phyloP scores from a whole-genome alignment of 2,329 filamentous ascomycete species.

The Cordyceps cicadae region DNA sequence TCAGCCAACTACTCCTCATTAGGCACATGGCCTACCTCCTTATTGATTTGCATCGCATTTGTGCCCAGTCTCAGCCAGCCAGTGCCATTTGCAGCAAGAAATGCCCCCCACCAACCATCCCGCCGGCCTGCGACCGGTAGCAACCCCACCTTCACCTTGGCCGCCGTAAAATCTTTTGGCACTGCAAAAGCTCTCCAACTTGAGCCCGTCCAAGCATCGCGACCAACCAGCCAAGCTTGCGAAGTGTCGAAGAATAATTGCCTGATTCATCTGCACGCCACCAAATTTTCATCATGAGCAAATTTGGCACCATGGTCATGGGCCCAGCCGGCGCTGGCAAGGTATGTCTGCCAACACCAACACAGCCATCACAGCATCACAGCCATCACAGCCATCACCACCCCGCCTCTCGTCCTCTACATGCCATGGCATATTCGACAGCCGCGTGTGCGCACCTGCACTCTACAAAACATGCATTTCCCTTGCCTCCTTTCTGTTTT shows the following conservation, averaged over 20 bases:
- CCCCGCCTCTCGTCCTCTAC: not conserved
- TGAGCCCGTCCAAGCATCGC: not conserved
- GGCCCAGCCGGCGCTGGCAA: constrained; percentile 94
- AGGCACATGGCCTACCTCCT: too few relatives aligned
- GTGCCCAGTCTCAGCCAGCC: not conserved
- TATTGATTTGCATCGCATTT: too few relatives aligned
- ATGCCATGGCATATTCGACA: not conserved
- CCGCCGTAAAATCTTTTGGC: constrained; percentile 4
- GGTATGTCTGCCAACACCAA: constrained; percentile 31
- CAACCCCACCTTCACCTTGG: not conserved
- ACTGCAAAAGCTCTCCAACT: not conserved
- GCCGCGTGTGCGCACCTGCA: not conserved
- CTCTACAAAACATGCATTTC: not conserved
- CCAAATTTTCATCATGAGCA: constrained; percentile 57
- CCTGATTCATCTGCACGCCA: too few relatives aligned
- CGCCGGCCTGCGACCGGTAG: not conserved
- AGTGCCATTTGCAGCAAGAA: not conserved
- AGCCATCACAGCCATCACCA: not conserved
- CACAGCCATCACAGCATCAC: not conserved
- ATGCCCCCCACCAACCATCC: not conserved
- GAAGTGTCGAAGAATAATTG: not conserved
- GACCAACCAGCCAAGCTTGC: not conserved
- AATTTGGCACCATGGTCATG: constrained; percentile 92
- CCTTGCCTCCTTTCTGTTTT: not conserved
- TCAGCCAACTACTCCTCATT: not conserved